phyloP scores from a whole-genome alignment of 2,329 filamentous ascomycete genomes.

The Botryosphaeria agaves region DNA sequence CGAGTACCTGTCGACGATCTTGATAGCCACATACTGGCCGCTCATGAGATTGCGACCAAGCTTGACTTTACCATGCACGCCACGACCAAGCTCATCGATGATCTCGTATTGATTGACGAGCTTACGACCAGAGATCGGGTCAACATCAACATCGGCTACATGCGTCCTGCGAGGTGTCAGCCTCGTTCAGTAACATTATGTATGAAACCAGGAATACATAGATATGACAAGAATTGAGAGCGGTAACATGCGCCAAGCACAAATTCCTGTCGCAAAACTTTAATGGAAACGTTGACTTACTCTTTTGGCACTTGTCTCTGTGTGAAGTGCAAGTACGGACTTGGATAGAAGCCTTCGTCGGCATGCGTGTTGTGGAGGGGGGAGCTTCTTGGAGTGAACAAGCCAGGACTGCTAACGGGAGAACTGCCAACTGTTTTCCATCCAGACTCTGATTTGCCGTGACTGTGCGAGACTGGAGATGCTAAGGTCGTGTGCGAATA shows the following conservation, averaged over 20 bases:
- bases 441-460: too few relatives aligned
- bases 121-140: slow-evolving; percentile 79
- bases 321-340: slow-evolving; percentile 31
- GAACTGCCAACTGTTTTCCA: slow-evolving; percentile 28
- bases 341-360: slow-evolving; percentile 30
- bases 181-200: too few relatives aligned
- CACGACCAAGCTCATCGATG: slow-evolving; percentile 86
- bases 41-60: slow-evolving; percentile 66
- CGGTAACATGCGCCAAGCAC: not conserved
- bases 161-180: too few relatives aligned
- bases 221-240: too few relatives aligned
- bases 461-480: too few relatives aligned
- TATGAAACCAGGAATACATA: too few relatives aligned
- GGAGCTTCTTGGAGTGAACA: slow-evolving; percentile 21
- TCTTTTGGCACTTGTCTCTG: slow-evolving; percentile 33
- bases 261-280: too few relatives aligned
- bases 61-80: slow-evolving; percentile 96
- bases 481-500: slow-evolving; percentile 18
- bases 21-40: slow-evolving; percentile 77
- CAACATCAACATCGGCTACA: slow-evolving; percentile 78
- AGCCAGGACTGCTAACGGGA: slow-evolving; percentile 27
- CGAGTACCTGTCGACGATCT: slow-evolving; percentile 92
- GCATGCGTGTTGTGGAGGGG: slow-evolving; percentile 14
- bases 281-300: slow-evolving; percentile 1
- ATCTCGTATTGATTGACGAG: slow-evolving; percentile 97